Evolutionary conservation across 2,329 filamentous ascomycete genomes (phyloP).

Genomic region (Fusarium mundagurra): DNA sequence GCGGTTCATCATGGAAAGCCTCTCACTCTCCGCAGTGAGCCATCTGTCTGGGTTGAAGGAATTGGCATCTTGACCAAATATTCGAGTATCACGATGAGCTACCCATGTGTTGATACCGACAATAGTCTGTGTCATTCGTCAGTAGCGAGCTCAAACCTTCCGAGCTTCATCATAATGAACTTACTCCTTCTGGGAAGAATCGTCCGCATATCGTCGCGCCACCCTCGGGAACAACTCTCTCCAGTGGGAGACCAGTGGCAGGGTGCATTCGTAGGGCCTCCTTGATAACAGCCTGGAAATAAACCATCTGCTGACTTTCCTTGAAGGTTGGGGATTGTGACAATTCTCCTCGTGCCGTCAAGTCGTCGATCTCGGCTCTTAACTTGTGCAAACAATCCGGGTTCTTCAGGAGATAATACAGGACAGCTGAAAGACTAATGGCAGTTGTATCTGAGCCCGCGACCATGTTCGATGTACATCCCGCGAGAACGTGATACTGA

Average conservation of each 20-base stretch:
- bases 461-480: conserved; percentile 37
- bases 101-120: conserved; percentile 40
- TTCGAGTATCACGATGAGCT: conserved; percentile 24
- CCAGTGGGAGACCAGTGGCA: conserved; percentile 27
- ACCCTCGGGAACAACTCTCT: conserved; percentile 33
- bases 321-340: conserved; percentile 25
- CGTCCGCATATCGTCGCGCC: conserved; percentile 21
- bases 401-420: conserved; percentile 30
- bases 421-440: conserved; percentile 31
- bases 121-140: conserved; percentile 2
- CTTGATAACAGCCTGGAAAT: conserved; percentile 36
- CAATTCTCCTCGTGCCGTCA: neutral
- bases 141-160: accelerated
- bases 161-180: accelerated
- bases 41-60: conserved; percentile 33
- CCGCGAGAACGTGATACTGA: conserved; percentile 28
- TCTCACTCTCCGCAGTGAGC: neutral
- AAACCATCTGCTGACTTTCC: conserved; percentile 33
- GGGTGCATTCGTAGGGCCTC: conserved; percentile 37
- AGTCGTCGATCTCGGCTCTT: conserved; percentile 7
- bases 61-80: conserved; percentile 32
- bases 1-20: conserved; percentile 32
- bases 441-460: conserved; percentile 39
- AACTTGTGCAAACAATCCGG: conserved; percentile 15
- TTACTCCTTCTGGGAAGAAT: conserved; percentile 34